Evolutionary conservation across 2,329 filamentous ascomycete species (phyloP).

Genomic region (Fusarium luffae): DNA sequence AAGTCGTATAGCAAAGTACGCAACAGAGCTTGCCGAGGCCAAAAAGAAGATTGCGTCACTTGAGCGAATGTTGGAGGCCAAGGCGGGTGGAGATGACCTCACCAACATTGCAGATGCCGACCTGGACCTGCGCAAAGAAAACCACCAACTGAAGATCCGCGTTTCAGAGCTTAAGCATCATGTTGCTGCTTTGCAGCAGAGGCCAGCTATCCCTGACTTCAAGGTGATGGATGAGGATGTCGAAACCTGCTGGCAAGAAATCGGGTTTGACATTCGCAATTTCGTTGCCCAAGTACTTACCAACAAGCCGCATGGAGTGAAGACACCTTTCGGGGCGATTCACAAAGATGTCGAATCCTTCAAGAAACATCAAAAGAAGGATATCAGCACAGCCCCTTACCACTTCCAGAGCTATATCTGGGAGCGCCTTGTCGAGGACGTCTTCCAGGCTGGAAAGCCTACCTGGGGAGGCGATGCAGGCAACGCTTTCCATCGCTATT

Average conservation of each 20-base stretch:
- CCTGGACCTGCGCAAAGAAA: background rate
- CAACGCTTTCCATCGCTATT: slow-evolving; percentile 18
- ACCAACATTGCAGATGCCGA: background rate
- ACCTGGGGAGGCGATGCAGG: slow-evolving; percentile 24
- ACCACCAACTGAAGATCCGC: background rate
- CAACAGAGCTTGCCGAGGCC: background rate
- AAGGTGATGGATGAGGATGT: slow-evolving; percentile 24
- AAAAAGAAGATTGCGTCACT: background rate
- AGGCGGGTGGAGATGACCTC: background rate
- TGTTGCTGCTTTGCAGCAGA: background rate
- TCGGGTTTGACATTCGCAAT: slow-evolving; percentile 7
- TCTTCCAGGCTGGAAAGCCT: slow-evolving; percentile 10
- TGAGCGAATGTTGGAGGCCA: background rate
- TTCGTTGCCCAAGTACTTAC: slow-evolving; percentile 17
- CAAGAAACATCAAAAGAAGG: slow-evolving; percentile 12
- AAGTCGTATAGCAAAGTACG: background rate
- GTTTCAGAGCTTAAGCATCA: background rate
- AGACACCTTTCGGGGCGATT: background rate
- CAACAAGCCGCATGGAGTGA: background rate
- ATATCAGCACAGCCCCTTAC: background rate
- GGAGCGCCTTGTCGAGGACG: background rate
- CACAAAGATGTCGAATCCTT: background rate
- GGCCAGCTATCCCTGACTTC: background rate
- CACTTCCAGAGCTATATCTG: slow-evolving; percentile 25
- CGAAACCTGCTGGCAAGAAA: background rate